Evolutionary conservation across 257 asterid genomes (phyloP).

Genomic region (Ligustrum vulgare): DNA sequence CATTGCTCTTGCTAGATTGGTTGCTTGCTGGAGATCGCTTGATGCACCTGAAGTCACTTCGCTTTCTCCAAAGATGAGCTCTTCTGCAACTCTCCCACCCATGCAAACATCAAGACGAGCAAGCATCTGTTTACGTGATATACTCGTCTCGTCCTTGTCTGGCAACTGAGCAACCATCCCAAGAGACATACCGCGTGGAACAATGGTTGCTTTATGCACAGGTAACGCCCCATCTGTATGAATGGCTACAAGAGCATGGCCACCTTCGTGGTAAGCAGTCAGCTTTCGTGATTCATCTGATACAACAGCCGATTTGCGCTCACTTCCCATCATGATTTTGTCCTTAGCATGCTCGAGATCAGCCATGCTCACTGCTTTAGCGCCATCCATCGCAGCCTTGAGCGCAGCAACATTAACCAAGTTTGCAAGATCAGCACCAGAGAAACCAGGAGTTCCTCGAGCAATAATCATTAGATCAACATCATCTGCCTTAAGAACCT

Average conservation of each 20-base stretch:
- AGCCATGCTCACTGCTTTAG: constrained; percentile 67
- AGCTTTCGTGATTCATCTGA: constrained; percentile 71
- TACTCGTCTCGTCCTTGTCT: constrained; percentile 76
- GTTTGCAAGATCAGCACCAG: constrained; percentile 97
- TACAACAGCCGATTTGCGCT: constrained; percentile 86
- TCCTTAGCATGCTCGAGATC: constrained; percentile 93
- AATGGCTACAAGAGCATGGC: constrained; percentile 90
- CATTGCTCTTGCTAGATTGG: constrained; percentile 75
- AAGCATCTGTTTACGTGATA: constrained; percentile 81
- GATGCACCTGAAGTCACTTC: constrained; percentile 95
- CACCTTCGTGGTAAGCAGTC: constrained; percentile 92
- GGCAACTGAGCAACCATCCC: constrained; percentile 91
- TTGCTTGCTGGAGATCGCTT: constrained; percentile 71
- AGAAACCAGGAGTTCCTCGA: constrained; percentile 89
- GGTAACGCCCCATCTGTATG: constrained; percentile 86
- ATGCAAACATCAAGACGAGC: constrained; percentile 79
- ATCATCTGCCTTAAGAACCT: constrained; percentile 93
- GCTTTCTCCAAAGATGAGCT: constrained; percentile 78
- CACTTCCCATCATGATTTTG: constrained; percentile 93
- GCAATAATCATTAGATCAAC: constrained; percentile 81
- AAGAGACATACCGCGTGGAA: constrained; percentile 89
- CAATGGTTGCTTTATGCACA: constrained; percentile 88
- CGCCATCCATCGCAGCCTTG: constrained; percentile 90
- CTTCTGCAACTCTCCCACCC: constrained; percentile 96
- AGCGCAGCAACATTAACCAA: constrained; percentile 82